Percentiles rank a stretch among this genome's conserved stretches.
Conservation (phyloP, 495 filamentous ascomycete genomes). For the Trichoderma orchidacearum region DNA sequence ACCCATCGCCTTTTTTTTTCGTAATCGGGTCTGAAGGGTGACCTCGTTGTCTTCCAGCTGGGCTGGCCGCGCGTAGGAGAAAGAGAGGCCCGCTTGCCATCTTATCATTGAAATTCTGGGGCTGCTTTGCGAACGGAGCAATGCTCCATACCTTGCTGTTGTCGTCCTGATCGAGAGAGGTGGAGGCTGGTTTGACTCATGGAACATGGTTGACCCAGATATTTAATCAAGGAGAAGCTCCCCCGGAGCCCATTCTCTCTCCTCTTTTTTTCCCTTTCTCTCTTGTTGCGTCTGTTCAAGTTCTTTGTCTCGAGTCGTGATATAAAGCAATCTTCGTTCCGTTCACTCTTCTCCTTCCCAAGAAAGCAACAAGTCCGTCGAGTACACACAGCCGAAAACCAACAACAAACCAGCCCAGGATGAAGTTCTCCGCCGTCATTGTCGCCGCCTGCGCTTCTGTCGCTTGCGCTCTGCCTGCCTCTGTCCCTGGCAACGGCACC, state of each 20-base stretch:
- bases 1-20: not conserved
- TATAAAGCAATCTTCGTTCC: not conserved
- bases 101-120: too few relatives aligned
- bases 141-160: too few relatives aligned
- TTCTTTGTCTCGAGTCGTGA: not conserved
- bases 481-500: not conserved
- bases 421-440: not conserved
- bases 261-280: not conserved
- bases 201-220: not conserved
- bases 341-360: not conserved
- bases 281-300: not conserved
- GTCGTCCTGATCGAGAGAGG: not conserved
- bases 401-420: not conserved
- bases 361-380: not conserved
- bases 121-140: too few relatives aligned
- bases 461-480: not conserved
- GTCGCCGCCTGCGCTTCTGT: not conserved
- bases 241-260: not conserved
- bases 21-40: too few relatives aligned
- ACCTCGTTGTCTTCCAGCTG: not conserved
- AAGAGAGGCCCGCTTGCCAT: too few relatives aligned
- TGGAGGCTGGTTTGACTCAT: not conserved
- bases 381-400: too few relatives aligned
- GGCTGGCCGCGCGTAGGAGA: too few relatives aligned
- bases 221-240: not conserved